Percentiles rank a stretch among this genome's conserved stretches.
Conservation (phyloP, 2,329 filamentous ascomycete genomes). For the Aspergillus costaricaensis region DNA sequence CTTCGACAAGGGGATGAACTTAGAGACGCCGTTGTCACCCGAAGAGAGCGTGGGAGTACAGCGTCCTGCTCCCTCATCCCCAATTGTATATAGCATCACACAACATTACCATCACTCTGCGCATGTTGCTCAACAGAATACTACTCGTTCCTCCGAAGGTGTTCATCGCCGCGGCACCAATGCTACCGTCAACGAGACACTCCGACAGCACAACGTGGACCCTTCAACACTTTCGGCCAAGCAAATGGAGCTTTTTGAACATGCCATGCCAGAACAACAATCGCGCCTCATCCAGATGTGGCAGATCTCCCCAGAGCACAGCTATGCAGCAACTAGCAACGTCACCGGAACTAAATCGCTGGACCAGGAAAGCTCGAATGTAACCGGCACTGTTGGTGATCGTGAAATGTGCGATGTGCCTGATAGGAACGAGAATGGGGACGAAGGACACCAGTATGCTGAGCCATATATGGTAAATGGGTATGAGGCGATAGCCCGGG, state of each 20-base stretch:
- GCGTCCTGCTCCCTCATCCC: constrained; percentile 34
- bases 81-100: constrained; percentile 71
- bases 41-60: constrained; percentile 37
- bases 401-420: constrained; percentile 49
- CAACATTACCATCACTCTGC: constrained; percentile 83
- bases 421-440: constrained; percentile 19
- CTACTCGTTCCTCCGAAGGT: constrained; percentile 41
- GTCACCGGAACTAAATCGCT: not conserved
- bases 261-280: constrained; percentile 71
- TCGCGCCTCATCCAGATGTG: constrained; percentile 78
- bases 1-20: constrained; percentile 73
- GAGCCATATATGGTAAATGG: constrained; percentile 86
- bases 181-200: constrained; percentile 56
- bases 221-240: constrained; percentile 68
- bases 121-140: constrained; percentile 58
- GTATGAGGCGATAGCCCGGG: constrained; percentile 69
- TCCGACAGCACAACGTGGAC: constrained; percentile 55
- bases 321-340: constrained; percentile 14
- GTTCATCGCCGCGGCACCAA: constrained; percentile 36
- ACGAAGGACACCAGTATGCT: constrained; percentile 48
- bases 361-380: not conserved
- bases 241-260: constrained; percentile 76
- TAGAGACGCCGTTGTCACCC: constrained; percentile 45
- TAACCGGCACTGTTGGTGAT: not conserved
- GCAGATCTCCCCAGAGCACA: constrained; percentile 66